Conservation (phyloP, 345 rosid species). For the Dimocarpus longan region DNA sequence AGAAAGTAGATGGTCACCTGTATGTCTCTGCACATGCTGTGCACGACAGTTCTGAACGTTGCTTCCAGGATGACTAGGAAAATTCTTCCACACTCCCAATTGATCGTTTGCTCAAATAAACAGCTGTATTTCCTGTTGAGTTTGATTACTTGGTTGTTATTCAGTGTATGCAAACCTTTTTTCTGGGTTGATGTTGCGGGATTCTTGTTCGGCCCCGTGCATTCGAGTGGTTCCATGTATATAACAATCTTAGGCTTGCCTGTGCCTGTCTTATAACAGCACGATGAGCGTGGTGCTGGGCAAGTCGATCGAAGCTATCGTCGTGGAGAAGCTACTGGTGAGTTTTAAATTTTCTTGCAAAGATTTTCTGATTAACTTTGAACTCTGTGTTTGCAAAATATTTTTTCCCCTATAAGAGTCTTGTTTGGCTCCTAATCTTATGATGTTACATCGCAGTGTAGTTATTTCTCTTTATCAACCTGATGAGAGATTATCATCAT, state of each 20-base stretch:
- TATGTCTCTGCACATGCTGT: background rate
- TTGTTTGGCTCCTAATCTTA: background rate
- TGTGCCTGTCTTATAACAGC: constrained; percentile 90
- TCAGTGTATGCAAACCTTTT: constrained; percentile 48
- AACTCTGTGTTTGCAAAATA: background rate
- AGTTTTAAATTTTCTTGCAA: constrained; percentile 23
- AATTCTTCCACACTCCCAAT: background rate
- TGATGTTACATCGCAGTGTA: background rate
- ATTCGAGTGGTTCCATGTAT: constrained; percentile 53
- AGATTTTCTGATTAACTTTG: background rate
- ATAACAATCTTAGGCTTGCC: constrained; percentile 81
- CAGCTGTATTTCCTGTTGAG: constrained; percentile 21
- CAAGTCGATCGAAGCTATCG: constrained; percentile 67
- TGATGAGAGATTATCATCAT: background rate
- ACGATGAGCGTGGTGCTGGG: constrained; percentile 69
- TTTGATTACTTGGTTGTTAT: constrained; percentile 42
- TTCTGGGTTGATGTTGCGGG: constrained; percentile 55
- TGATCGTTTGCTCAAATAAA: constrained; percentile 19
- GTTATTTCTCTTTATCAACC: background rate
- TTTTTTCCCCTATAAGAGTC: background rate
- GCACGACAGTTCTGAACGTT: constrained; percentile 9
- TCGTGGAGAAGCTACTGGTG: constrained; percentile 59
- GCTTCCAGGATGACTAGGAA: constrained; percentile 13
- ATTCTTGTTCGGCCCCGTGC: constrained; percentile 52
- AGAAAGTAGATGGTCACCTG: background rate